Base-by-base conservation (phyloP, 257 asterid species). In the Fraxinus pennsylvanica region DNA sequence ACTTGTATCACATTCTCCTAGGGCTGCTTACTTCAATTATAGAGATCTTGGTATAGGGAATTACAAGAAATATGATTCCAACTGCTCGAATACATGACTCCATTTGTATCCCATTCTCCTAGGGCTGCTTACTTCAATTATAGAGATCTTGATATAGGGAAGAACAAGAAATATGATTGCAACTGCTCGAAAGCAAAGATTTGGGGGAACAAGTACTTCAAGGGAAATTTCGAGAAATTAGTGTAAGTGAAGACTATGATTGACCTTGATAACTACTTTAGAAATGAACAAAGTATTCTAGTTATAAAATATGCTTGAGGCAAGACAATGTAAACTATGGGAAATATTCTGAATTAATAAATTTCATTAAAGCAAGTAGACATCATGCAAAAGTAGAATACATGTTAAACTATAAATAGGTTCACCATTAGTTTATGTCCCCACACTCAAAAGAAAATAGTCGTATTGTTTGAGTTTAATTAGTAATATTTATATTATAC, bases 191-290 rank as follows among this genome's bases (percentile, higher is more conserved):
- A 39, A 32, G 83, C 80, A 14, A 81, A 2, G 36, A 32, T 52
- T 29, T 89, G 92, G 92, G 96, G 96, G 6, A 63, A 38, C 0
- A 89, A 77, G 79, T 92, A 92, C 59, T 91, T 88, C 41, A 81
- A 79, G 4, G 82, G 78, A 1, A 90, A 91, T 45, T 88, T 88
- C 54, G 36, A 76, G 75, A 85, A 85, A 71, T 70, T 91, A 81
- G 88, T 83, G 0, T 6, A 21, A 27, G 88, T 85, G 30, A 92
- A 92, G 71, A 83, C 72, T 30, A 9, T 14, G 75, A 79, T 66
- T 39, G 97, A 92, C 74, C 93, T 93, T 0, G 35, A 43, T 22
- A 90, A 88, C 32, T 91, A 81, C 79, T 89, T 91, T 73, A 81
- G 81, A 45, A 74, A 86, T 68, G 89, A 89, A 74, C 94, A 91